Base-by-base conservation (phyloP, 352 stramenopile genomes). In the Thraustochytrium striatum region DNA sequence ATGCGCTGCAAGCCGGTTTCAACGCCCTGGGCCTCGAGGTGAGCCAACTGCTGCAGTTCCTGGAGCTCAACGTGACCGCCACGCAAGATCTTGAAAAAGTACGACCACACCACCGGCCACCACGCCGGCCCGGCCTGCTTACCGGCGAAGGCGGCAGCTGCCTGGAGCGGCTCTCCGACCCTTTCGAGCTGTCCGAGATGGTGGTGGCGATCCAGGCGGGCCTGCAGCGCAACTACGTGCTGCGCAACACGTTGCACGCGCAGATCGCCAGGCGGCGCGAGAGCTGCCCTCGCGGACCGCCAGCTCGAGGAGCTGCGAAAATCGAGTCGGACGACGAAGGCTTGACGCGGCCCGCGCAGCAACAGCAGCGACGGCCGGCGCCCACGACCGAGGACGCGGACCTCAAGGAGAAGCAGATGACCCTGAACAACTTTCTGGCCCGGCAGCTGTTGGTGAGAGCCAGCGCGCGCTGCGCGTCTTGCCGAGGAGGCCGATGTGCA, bases 181-280 rank as follows among this genome's bases (percentile, higher is more conserved):
- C 65, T 39, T 75, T 43, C 44, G 65, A 75, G 65, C 65, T 75
- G 30, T 50, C 65, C 44, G 65, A 75, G 25, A 75, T 75, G 8
- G 65, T 75, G 19, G 44, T 75, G 19, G 52, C 44, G 11, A 36
- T 75, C 3, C 65, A 75, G 50, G 65, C 65, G 21, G 65, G 44
- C 8, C 65, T 75, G 7, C 39, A 75, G 33, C 65, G 65, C 25
- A 53, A 36, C 3, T 25, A 36, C 19, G 16, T 75, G 33, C 65
- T 75, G 32, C 59, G 59, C 43, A 75, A 5, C 53, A 16, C 25
- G 53, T 19, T 61, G 33, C 25, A 61, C 5, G 19, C 25, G 25
- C 53, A 16, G 19, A 5, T 13, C 33, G 9, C 25, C 5, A 16
- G 5, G 25, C 53, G 53, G 5, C 25, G 5, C 25, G 39, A 61